phyloP scores from a whole-genome alignment of 306 rosid species.

The Inga leiocalycina region DNA sequence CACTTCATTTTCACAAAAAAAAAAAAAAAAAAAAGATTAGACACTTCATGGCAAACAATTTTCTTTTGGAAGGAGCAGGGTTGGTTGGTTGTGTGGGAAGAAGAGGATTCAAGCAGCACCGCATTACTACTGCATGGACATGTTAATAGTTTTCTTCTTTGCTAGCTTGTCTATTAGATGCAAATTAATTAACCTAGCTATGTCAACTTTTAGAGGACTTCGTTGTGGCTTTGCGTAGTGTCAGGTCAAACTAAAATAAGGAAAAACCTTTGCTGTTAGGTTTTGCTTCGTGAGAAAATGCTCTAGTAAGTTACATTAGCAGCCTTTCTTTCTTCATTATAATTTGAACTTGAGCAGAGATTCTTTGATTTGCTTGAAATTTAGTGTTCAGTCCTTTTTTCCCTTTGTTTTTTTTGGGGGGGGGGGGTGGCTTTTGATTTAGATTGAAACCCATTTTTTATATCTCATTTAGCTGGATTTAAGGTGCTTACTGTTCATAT shows the following conservation, averaged over 20 bases:
- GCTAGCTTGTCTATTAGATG: not conserved
- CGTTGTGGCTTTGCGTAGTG: not conserved
- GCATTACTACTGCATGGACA: not conserved
- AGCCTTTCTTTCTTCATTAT: not conserved
- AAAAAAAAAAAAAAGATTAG: too few relatives aligned
- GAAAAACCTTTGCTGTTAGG: not conserved
- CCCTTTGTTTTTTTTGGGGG: not conserved
- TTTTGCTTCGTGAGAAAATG: not conserved
- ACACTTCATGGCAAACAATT: not conserved
- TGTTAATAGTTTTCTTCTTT: not conserved
- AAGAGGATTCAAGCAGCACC: not conserved
- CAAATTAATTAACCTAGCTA: not conserved
- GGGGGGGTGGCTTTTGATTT: not conserved
- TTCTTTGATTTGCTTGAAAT: not conserved
- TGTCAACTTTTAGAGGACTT: constrained; percentile 18
- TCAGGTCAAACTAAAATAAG: not conserved
- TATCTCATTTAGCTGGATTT: not conserved
- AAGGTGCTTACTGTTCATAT: constrained; percentile 2
- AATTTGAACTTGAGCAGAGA: not conserved
- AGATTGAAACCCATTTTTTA: not conserved
- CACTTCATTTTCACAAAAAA: not conserved
- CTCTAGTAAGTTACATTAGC: not conserved
- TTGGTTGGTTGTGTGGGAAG: not conserved
- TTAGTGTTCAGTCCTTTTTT: not conserved
- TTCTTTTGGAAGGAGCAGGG: not conserved